A percentile compares a stretch with the other conserved stretches of the same genome.
Evolutionary conservation across 2,329 filamentous ascomycete genomes (phyloP).

Genomic region (Diaporthe humulicola): DNA sequence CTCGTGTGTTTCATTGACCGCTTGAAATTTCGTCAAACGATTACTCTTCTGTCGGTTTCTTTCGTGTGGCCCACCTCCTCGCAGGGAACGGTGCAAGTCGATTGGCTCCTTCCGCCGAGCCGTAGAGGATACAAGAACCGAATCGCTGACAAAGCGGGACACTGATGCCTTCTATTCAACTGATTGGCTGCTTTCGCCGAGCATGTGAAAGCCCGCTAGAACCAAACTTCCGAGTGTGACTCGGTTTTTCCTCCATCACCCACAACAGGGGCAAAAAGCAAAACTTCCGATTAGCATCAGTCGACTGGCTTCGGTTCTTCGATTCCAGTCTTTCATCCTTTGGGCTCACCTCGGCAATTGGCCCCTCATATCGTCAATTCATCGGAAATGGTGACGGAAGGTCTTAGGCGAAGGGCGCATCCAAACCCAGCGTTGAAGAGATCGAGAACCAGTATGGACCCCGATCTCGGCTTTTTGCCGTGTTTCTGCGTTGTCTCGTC

Average conservation of each 20-base stretch:
- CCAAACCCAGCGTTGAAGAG: neutral
- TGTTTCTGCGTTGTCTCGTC: neutral
- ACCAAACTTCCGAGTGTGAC: neutral
- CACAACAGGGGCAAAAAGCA: neutral
- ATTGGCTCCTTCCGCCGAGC: neutral
- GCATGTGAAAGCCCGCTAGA: neutral
- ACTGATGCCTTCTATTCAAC: neutral
- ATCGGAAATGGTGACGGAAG: conserved; percentile 21
- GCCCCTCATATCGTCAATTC: neutral
- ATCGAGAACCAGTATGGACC: conserved; percentile 16
- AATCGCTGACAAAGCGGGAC: conserved; percentile 7
- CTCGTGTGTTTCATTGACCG: neutral
- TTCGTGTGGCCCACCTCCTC: neutral
- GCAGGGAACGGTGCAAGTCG: neutral
- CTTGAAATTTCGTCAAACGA: neutral
- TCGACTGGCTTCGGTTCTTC: neutral
- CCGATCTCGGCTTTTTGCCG: neutral
- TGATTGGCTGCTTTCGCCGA: neutral
- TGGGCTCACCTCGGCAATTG: neutral
- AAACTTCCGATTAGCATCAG: conserved; percentile 2
- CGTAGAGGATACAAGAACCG: neutral
- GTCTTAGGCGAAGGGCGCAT: neutral
- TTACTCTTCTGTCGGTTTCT: neutral
- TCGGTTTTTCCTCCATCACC: neutral
- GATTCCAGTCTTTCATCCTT: too few species aligned